A percentile compares a stretch with the other conserved stretches of the same genome.
Evolutionary conservation across 495 filamentous ascomycete genomes (phyloP).

Genomic region (Lepidopterella palustris): DNA sequence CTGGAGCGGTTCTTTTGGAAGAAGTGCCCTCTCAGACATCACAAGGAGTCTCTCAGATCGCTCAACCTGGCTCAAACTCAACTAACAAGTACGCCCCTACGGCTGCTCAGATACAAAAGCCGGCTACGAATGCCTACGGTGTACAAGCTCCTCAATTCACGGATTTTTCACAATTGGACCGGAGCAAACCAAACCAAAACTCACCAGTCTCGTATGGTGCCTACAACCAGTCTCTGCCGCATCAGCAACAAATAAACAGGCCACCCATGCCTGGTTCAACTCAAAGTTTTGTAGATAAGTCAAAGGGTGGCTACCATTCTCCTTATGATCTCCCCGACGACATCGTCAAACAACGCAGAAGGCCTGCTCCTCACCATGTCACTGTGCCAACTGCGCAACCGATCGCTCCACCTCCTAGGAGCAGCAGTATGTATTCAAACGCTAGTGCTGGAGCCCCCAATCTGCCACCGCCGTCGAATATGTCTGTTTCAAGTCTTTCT

Average conservation of each 20-base stretch:
- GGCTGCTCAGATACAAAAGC: conserved; percentile 2
- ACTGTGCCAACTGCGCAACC: conserved; percentile 29
- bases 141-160: conserved; percentile 24
- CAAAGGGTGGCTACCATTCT: conserved; percentile 85
- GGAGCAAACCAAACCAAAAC: conserved; percentile 8
- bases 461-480: conserved; percentile 37
- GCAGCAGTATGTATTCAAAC: conserved; percentile 48
- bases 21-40: conserved; percentile 33
- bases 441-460: not conserved
- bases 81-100: conserved; percentile 18
- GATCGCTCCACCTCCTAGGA: conserved; percentile 48
- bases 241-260: conserved; percentile 40
- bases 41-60: not conserved
- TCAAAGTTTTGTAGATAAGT: conserved; percentile 78
- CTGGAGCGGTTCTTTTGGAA: conserved; percentile 56
- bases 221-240: conserved; percentile 31
- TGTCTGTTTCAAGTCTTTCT: conserved; percentile 24
- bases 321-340: conserved; percentile 95
- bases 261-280: conserved; percentile 37
- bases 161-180: conserved; percentile 26
- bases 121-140: conserved; percentile 13
- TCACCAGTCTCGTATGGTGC: conserved; percentile 14
- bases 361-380: conserved; percentile 42
- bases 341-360: conserved; percentile 60
- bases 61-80: conserved; percentile 1